These are phyloP conservation scores for Wickerhamomyces rabaulensis DNA, from an alignment of 805 yeast species.

Conservation along the genomic window DNA sequence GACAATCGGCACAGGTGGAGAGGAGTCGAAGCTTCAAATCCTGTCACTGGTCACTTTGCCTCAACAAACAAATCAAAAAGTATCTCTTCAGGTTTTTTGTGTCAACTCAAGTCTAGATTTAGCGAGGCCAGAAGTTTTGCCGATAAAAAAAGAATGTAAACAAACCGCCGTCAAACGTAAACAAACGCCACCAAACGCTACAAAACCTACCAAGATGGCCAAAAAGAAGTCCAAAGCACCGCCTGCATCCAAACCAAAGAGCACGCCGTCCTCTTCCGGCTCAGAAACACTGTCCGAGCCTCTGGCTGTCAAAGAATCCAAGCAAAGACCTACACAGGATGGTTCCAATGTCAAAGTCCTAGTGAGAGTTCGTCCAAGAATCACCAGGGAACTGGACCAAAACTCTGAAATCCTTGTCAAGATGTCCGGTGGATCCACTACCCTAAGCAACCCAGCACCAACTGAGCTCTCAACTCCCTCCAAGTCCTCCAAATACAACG, in stretches of 20 bases:
- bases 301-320: neutral
- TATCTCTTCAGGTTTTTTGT: too few species aligned
- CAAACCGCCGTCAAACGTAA: neutral
- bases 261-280: neutral
- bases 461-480: slow-evolving; percentile 10
- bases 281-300: neutral
- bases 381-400: slow-evolving; percentile 15
- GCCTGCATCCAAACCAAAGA: neutral
- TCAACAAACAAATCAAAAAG: too few species aligned
- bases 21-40: too few species aligned
- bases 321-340: neutral
- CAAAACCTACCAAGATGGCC: neutral
- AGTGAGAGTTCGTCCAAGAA: slow-evolving; percentile 49
- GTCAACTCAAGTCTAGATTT: too few species aligned
- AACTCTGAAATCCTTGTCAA: slow-evolving; percentile 13
- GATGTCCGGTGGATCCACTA: slow-evolving; percentile 15
- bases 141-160: neutral
- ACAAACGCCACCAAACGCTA: neutral
- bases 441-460: slow-evolving; percentile 7
- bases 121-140: too few species aligned
- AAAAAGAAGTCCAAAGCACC: neutral
- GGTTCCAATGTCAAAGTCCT: slow-evolving; percentile 37
- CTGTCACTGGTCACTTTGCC: too few species aligned
- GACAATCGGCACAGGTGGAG: too few species aligned
- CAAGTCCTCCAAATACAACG: neutral